These are phyloP conservation scores for Glycine soja DNA, from an alignment of 306 rosid species.

Conservation along the genomic window DNA sequence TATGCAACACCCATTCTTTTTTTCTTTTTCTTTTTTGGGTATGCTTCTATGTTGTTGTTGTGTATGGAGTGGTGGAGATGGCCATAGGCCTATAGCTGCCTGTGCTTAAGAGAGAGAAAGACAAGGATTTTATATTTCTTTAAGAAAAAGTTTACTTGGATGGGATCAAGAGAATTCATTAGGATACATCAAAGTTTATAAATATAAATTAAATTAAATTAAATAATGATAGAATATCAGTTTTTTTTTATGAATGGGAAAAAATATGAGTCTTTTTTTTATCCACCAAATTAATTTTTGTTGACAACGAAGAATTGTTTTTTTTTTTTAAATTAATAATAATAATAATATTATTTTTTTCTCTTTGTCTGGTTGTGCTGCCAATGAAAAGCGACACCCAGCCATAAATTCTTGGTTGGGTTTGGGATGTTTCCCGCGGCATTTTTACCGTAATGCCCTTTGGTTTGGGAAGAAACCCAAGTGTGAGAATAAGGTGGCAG, in stretches of 20 bases:
- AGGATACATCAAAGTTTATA: too few species aligned
- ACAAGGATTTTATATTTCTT: not conserved
- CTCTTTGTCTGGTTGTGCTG: not conserved
- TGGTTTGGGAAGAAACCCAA: constrained; percentile 22
- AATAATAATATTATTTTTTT: not conserved
- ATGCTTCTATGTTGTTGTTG: too few species aligned
- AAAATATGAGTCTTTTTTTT: too few species aligned
- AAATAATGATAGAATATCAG: too few species aligned
- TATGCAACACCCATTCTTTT: too few species aligned
- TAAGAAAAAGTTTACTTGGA: too few species aligned
- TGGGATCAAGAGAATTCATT: too few species aligned
- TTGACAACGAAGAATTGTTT: too few species aligned
- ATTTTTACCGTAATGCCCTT: constrained; percentile 59
- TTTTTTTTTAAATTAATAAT: not conserved
- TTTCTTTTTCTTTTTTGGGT: too few species aligned
- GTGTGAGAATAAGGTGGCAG: not conserved
- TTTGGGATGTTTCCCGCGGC: constrained; percentile 42
- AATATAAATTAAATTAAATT: too few species aligned
- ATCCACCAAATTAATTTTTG: too few species aligned
- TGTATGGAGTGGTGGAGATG: constrained; percentile 42
- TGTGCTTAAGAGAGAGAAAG: constrained; percentile 43
- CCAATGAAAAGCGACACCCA: constrained; percentile 12
- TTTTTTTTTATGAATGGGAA: too few species aligned
- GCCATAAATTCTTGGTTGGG: constrained; percentile 10
- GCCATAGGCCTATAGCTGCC: not conserved